Evolutionary conservation across 1,284 basidiomycete genomes (phyloP), one percentile per base, ranked within the genome.

Genomic region (Pascua guehoae): DNA sequence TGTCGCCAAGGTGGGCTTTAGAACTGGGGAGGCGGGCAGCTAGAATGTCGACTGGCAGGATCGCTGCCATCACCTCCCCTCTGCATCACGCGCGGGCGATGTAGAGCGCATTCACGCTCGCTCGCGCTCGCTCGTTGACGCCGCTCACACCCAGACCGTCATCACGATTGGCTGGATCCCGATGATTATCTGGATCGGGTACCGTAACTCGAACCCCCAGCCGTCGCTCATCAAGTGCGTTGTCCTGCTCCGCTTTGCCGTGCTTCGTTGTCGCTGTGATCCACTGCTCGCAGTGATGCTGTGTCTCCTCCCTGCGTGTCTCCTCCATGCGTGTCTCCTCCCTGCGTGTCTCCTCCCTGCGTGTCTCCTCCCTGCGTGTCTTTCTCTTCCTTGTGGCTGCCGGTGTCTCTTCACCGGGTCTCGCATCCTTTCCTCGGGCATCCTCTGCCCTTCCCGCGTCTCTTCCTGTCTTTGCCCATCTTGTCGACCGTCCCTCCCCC

Each of bases 131-230:
- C 4, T 12, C 41, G 41, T 12, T 42, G 7, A 5, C 12, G 14
- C 14, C 41, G 24, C 24, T 32, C 24, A 32, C 24, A 32, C 11
- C 47, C 68, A 95, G 91, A 90, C 88, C 60, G 82, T 90, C 67
- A 75, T 94, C 58, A 91, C 94, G 77, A 91, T 91, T 70, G 87
- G 86, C 64, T 96, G 92, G 91, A 89, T 96, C 70, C 92, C 92
- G 41, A 80, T 92, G 71, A 89, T 96, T 71, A 93, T 96, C 68
- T 95, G 91, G 77, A 83, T 94, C 70, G 92, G 92, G 39, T 94
- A 89, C 81, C 88, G 87, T 54, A 82, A 87, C 69, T 91, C 89
- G 71, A 88, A 87, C 70, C 91, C 91, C 40, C 90, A 91, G 70
- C 91, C 91, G n/a, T 91, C 90, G 45, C 80, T 94, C 67, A 93